phyloP scores from a whole-genome alignment of 805 yeast species.

The Zygosaccharomyces rouxii region DNA sequence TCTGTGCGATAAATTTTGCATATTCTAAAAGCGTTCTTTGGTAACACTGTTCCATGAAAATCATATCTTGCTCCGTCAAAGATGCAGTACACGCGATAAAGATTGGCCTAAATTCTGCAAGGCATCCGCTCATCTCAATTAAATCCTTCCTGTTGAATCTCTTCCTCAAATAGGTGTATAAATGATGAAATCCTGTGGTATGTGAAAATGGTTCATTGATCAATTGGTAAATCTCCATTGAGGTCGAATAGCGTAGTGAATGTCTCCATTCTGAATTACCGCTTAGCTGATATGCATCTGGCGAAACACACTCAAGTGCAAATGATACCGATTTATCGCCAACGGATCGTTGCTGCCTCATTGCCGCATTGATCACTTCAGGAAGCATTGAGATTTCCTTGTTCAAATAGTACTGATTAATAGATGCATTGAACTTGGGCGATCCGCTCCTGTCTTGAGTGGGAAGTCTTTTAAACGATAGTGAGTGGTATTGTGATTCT shows the following conservation, averaged over 20 bases:
- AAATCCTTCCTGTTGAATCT: constrained; percentile 68
- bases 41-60: constrained; percentile 94
- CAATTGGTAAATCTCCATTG: constrained; percentile 73
- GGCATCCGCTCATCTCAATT: constrained; percentile 76
- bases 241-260: constrained; percentile 48
- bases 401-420: constrained; percentile 68
- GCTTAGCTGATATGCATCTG: constrained; percentile 17
- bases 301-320: constrained; percentile 26
- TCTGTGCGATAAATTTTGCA: constrained; percentile 72
- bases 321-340: constrained; percentile 19
- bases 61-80: constrained; percentile 82
- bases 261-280: constrained; percentile 33
- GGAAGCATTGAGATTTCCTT: constrained; percentile 49
- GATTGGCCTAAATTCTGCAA: constrained; percentile 88
- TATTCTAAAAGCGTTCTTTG: constrained; percentile 88
- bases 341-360: constrained; percentile 11
- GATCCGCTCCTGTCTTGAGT: constrained; percentile 16
- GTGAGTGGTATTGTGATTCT: constrained; percentile 14
- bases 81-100: constrained; percentile 90
- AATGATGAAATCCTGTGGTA: constrained; percentile 83
- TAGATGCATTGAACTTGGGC: constrained; percentile 33
- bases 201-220: constrained; percentile 78
- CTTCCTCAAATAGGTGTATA: constrained; percentile 65
- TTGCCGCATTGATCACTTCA: constrained; percentile 41
- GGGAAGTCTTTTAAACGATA: constrained; percentile 23